phyloP scores from a whole-genome alignment of 1,284 basidiomycete species.

The Sanghuangporus baumii region DNA sequence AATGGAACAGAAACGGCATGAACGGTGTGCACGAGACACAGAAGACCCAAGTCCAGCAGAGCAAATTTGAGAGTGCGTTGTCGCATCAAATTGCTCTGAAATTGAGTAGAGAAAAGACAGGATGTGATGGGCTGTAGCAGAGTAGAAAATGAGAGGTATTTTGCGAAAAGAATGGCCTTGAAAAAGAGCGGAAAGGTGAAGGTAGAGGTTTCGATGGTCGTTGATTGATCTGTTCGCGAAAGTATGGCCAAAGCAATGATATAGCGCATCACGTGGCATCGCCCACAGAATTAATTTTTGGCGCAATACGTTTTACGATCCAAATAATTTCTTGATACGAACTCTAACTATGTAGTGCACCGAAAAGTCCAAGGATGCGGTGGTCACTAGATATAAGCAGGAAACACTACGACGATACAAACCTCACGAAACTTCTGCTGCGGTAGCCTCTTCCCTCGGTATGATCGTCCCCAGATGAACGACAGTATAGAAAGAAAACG shows the following conservation, averaged over 20 bases:
- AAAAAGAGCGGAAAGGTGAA: not conserved
- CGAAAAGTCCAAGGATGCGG: too few relatives aligned
- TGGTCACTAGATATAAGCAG: too few relatives aligned
- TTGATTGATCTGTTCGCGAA: too few relatives aligned
- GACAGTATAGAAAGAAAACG: constrained; percentile 81
- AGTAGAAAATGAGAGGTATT: not conserved
- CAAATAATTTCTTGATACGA: too few relatives aligned
- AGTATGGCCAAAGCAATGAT: too few relatives aligned
- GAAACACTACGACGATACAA: not conserved
- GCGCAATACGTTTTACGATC: too few relatives aligned
- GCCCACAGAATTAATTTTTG: too few relatives aligned
- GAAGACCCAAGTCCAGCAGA: not conserved
- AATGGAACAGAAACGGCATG: constrained; percentile 7
- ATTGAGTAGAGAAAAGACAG: not conserved
- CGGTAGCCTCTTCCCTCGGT: constrained; percentile 42
- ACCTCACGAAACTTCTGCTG: not conserved
- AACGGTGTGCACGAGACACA: not conserved
- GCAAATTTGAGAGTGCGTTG: not conserved
- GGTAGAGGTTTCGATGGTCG: not conserved
- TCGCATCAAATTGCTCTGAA: not conserved
- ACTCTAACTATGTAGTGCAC: too few relatives aligned
- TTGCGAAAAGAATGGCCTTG: not conserved
- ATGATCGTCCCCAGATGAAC: constrained; percentile 72
- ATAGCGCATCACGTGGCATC: too few relatives aligned
- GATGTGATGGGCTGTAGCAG: not conserved